Evolutionary conservation across 83 land plant genomes (phyloP).

Genomic region (Picea engelmannii): DNA sequence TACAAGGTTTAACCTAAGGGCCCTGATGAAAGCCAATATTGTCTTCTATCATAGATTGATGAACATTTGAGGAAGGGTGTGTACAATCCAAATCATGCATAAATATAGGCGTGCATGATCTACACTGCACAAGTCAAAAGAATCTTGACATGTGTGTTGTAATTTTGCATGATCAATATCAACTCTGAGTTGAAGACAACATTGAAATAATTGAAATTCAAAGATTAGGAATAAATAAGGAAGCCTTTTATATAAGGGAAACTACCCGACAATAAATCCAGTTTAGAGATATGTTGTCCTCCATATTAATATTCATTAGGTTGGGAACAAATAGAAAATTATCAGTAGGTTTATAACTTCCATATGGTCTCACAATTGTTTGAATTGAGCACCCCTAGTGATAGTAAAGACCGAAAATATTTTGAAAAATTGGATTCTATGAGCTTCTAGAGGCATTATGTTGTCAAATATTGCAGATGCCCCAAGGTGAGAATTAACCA

Average conservation of each 20-base stretch:
- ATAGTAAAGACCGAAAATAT: no score
- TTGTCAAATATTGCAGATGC: no score
- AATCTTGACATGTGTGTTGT: no score
- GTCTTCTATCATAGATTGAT: neutral
- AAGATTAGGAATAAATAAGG: neutral
- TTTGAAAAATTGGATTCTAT: no score
- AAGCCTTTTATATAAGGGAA: no score
- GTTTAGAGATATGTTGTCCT: neutral
- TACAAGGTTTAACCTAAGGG: neutral
- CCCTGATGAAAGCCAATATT: neutral
- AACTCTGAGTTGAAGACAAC: neutral
- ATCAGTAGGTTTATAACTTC: neutral
- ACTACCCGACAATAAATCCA: neutral
- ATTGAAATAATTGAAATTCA: neutral
- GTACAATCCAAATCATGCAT: no score
- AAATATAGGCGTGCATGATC: no score
- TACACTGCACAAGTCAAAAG: no score
- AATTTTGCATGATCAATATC: neutral
- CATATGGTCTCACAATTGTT: neutral
- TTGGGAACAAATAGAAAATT: neutral
- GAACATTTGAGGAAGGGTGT: neutral
- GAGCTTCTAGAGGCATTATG: no score
- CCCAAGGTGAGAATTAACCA: no score
- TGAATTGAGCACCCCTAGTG: no score
- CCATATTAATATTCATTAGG: neutral